Percentiles rank a stretch among this genome's conserved stretches.
Evolutionary conservation across 352 stramenopile genomes (phyloP).

Genomic region (Globisporangium echinulatum): DNA sequence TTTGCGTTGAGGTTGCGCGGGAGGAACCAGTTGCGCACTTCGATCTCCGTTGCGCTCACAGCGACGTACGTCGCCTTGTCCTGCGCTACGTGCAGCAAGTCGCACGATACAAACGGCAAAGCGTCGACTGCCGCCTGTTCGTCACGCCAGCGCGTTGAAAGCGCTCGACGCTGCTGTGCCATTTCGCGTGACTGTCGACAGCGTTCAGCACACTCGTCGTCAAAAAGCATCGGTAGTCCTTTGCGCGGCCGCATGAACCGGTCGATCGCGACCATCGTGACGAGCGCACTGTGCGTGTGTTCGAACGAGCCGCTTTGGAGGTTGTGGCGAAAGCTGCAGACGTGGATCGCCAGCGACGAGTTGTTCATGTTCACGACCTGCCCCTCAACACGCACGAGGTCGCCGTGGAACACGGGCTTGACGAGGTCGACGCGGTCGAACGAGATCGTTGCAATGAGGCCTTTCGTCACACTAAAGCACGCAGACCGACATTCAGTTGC

Average conservation of each 20-base stretch:
- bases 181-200: conserved; percentile 11
- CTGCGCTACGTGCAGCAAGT: conserved; percentile 7
- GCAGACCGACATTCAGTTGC: not conserved
- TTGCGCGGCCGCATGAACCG: conserved; percentile 28
- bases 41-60: conserved; percentile 52
- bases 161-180: conserved; percentile 26
- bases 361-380: conserved; percentile 32
- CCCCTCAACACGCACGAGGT: conserved; percentile 39
- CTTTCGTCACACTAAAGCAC: conserved; percentile 19
- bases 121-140: conserved; percentile 41
- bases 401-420: conserved; percentile 47
- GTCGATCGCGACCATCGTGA: conserved; percentile 52
- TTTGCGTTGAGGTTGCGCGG: conserved; percentile 69
- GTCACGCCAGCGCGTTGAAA: conserved; percentile 31
- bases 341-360: conserved; percentile 44
- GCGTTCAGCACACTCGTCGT: conserved; percentile 29
- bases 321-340: conserved; percentile 38
- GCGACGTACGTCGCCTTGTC: conserved; percentile 23
- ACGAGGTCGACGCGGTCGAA: conserved; percentile 51
- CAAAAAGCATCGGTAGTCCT: conserved; percentile 31
- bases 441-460: conserved; percentile 38
- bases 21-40: conserved; percentile 68
- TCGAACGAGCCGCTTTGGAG: conserved; percentile 25
- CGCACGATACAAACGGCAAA: conserved; percentile 15
- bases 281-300: conserved; percentile 42